These are phyloP conservation scores for Iris pallida DNA, from an alignment of 116 monocot genomes.

Conservation along the genomic window DNA sequence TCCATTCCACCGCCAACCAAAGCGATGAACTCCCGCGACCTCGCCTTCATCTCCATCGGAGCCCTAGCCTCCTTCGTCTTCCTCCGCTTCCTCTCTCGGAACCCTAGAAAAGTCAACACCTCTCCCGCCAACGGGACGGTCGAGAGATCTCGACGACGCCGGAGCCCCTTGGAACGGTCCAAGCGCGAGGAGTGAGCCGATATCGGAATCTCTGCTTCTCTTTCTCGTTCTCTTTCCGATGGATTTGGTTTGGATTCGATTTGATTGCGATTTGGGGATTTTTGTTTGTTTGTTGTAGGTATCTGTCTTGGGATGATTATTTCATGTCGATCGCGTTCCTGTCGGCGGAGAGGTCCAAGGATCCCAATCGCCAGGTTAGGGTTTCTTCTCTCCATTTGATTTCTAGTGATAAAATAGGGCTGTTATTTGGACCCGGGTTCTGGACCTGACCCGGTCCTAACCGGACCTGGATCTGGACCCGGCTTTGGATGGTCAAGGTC, in stretches of 20 bases:
- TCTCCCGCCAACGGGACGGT: conserved; percentile 16
- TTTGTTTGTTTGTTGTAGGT: conserved; percentile 31
- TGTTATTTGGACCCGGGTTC: no score
- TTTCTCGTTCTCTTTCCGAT: neutral
- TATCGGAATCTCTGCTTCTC: neutral
- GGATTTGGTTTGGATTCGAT: neutral
- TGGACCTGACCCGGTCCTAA: no score
- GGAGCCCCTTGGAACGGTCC: conserved; percentile 67
- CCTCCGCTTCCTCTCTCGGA: conserved; percentile 30
- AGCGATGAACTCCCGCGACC: conserved; percentile 40
- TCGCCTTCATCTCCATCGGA: conserved; percentile 46
- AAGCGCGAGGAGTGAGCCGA: conserved; percentile 58
- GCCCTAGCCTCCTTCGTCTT: conserved; percentile 37
- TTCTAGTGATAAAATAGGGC: no score
- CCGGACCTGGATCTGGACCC: no score
- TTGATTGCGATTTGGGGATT: conserved; percentile 6
- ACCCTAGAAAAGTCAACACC: conserved; percentile 8
- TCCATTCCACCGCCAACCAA: no score
- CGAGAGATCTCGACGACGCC: conserved; percentile 14
- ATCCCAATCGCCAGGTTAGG: conserved; percentile 77
- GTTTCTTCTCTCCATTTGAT: no score
- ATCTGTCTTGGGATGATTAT: conserved; percentile 91
- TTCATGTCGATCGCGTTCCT: conserved; percentile 95
- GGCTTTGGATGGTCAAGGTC: no score
- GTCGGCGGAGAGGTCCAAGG: conserved; percentile 87